Evolutionary conservation across 768 basidiomycete genomes (phyloP), one percentile per base, ranked within the genome.

Genomic region (Botryobasidium botryosum): DNA sequence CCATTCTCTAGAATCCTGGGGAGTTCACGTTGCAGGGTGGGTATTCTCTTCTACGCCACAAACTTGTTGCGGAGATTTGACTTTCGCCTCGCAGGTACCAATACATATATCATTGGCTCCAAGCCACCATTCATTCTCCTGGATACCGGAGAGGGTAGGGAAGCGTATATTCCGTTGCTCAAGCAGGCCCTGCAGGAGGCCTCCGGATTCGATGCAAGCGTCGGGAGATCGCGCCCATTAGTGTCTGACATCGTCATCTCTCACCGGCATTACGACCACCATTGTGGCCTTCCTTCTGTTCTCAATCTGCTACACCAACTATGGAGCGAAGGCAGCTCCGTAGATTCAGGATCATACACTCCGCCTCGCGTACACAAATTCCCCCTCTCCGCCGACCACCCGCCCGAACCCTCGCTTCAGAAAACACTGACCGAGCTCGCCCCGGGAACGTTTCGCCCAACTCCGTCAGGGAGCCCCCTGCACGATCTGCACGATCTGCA

Each of bases 221-320:
- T 17, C 21, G 12, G 12, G 12, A 20, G 12, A 20, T 10, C 37
- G 40, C 40, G 13, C 24, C 73, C 74, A 6, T 70, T 77, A 40
- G 62, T 96, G 40, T 85, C 84, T 8, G 88, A 96, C 56, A 84
- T 97, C 60, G 66, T 97, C 54, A 66, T 97, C 45, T 86, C 88
- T 0, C 92, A 97, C 59, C 78, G 78, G 69, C 92, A 97, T 57
- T 63, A 65, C 25, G 92, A 97, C 61, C 92, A 97, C 52, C 67
- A 78, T 50, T 71, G 72, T 5, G 92, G 90, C 4, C 64, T 94
- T 2, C 71, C 71, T 0, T 62, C 70, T 24, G 78, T 94, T 1
- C 68, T 96, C 1, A 50, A 55, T 4, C 71, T 86, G 33, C 68
- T 94, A 2, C 64, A 68, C 8, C 57, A 64, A 29, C 61, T 79